Base-by-base conservation (phyloP, 2,329 filamentous ascomycete species). In the Hymenoscyphus occultus region DNA sequence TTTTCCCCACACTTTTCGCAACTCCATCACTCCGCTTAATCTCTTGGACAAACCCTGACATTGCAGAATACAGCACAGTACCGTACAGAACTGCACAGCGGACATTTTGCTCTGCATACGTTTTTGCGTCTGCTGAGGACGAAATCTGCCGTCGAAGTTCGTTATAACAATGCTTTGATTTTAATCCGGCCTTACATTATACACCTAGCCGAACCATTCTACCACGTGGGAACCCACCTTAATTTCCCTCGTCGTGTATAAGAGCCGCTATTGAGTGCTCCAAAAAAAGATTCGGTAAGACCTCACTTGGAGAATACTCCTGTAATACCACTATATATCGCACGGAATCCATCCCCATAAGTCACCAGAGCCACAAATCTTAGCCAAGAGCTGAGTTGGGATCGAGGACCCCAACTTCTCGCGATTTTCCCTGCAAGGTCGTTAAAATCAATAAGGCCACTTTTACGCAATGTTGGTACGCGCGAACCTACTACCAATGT, bases 401-500 rank as follows among this genome's bases (percentile, higher is more conserved):
- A 12, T 59, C 28, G 42, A 56, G 57, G 56, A 59, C 45, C 54
- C 48, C 54, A 35, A 16, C 57, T 42, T 54, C 7, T 16, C 19
- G 19, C 40, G 7, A n/a, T 22, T 54, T 22, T 54, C 19, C 48
- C 51, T 60, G 48, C 42, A 19, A 56, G 28, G 28, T 56, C 59
- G 31, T 61, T 63, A 60, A 66, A n/a, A 35, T 63, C 40, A 45
- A 42, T 62, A 42, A 66, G 61, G 42, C 64, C 61, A 66, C 59
- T 61, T 65, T 48, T 59, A 61, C 51, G 42, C 59, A 51, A 61
- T 31, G 59, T 54, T 39, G 59, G 61, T 54, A 31, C 32, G 58
- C 40, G 39, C 56, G 13, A 32, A 62, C 60, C 39, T n/a, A 28
- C 61, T 66, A 65, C 61, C 54, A 65, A 65, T 69, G 67, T 63